Conservation (phyloP, 768 basidiomycete genomes). For the Pleurotus tuber-regium region DNA sequence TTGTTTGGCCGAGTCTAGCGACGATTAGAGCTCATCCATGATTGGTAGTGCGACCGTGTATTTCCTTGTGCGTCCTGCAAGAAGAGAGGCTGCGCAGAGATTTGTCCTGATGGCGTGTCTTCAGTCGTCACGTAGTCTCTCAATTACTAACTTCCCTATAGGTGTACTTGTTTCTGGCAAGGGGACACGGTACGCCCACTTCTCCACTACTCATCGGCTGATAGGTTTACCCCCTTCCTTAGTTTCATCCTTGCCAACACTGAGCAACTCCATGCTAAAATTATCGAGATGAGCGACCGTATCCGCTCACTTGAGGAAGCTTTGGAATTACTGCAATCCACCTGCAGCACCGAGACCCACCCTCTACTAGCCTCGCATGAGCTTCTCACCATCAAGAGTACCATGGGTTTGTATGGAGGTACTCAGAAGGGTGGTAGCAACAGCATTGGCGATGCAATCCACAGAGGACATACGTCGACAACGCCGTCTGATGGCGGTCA, state of each 20-base stretch:
- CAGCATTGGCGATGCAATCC: background rate
- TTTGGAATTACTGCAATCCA: conserved; percentile 31
- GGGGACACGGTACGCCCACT: conserved; percentile 43
- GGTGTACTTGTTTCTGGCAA: conserved; percentile 66
- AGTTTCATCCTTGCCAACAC: conserved; percentile 66
- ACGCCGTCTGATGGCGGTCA: conserved; percentile 4
- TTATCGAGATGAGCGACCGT: conserved; percentile 64
- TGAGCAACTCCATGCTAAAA: conserved; percentile 62
- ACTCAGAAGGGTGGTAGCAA: conserved; percentile 20
- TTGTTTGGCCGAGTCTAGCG: background rate
- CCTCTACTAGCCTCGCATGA: conserved; percentile 47
- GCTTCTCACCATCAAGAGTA: conserved; percentile 54
- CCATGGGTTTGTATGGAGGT: conserved; percentile 46
- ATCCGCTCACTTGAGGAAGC: conserved; percentile 63
- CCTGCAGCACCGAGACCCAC: conserved; percentile 35
- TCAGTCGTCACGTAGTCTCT: background rate
- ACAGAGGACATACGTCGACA: background rate
- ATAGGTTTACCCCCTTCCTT: conserved; percentile 5
- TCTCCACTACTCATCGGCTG: background rate
- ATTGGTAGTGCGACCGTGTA: conserved; percentile 44
- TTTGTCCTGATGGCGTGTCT: conserved; percentile 63
- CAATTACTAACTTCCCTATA: conserved; percentile 18
- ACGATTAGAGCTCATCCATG: conserved; percentile 11
- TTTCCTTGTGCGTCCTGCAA: conserved; percentile 48
- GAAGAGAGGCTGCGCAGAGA: conserved; percentile 65